These are phyloP conservation scores for Podospora bellae-mahoneyi DNA, from an alignment of 495 filamentous ascomycete genomes.

Conservation along the genomic window DNA sequence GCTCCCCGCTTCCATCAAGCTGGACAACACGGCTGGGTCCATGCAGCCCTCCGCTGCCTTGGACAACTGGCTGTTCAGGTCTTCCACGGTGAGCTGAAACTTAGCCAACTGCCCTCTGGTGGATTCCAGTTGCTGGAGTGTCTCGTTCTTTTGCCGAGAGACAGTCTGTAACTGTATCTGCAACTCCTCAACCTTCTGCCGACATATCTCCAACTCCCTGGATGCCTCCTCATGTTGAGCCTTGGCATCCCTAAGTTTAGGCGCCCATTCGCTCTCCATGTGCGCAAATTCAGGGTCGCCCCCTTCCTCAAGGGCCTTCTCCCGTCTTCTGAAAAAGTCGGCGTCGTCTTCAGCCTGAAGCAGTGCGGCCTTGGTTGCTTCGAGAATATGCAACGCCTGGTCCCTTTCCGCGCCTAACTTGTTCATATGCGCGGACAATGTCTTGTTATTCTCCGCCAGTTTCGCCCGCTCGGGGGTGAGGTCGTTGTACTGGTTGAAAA, in stretches of 20 bases:
- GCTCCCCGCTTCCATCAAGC: no score
- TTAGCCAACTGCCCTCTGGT: neutral
- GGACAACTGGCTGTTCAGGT: neutral
- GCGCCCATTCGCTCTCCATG: neutral
- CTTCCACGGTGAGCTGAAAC: neutral
- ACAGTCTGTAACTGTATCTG: neutral
- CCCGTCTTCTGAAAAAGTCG: neutral
- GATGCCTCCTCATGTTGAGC: neutral
- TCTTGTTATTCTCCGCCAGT: neutral
- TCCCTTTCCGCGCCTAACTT: neutral
- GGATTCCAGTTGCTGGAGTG: neutral
- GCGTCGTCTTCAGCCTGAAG: no score
- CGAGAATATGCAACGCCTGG: no score
- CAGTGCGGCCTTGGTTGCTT: no score
- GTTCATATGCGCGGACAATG: no score
- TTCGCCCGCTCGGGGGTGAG: neutral
- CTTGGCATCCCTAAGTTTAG: neutral
- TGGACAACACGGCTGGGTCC: no score
- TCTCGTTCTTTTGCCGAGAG: neutral
- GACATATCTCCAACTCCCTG: neutral
- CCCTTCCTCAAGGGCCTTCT: neutral
- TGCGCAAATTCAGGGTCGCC: neutral
- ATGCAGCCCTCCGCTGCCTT: no score
- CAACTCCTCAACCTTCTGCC: no score
- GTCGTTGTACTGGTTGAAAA: neutral